Evolutionary conservation across 2,329 filamentous ascomycete genomes (phyloP).

Genomic region (Emmonsiellopsis sp.): DNA sequence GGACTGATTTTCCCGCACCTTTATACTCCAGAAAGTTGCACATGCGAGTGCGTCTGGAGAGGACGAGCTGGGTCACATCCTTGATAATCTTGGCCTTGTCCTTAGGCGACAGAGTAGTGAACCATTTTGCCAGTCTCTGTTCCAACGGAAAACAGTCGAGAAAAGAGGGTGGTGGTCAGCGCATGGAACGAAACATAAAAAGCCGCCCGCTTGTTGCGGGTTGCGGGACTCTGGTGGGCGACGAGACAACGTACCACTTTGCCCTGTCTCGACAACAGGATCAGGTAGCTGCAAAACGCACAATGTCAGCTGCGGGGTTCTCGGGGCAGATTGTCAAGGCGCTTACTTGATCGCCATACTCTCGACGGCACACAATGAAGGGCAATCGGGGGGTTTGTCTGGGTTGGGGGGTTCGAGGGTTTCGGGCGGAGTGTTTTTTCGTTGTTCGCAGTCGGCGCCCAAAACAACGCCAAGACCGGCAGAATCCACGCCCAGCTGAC

Average conservation of each 20-base stretch:
- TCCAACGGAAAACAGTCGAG: neutral
- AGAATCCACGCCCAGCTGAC: too few relatives aligned
- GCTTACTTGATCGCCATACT: conserved; percentile 48
- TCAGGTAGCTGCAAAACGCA: conserved; percentile 64
- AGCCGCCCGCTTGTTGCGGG: conserved; percentile 16
- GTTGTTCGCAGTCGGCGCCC: neutral
- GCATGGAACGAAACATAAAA: neutral
- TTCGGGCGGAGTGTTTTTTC: neutral
- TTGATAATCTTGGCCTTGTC: conserved; percentile 99
- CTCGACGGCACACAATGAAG: conserved; percentile 3
- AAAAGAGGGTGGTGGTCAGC: conserved; percentile 9
- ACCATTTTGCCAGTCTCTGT: conserved; percentile 98
- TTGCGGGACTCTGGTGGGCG: conserved; percentile 28
- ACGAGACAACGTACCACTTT: conserved; percentile 74
- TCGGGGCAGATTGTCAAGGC: neutral
- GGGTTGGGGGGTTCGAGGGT: neutral
- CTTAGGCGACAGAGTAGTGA: conserved; percentile 91
- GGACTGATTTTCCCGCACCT: conserved; percentile 44
- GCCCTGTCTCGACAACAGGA: conserved; percentile 93
- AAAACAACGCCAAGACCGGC: too few relatives aligned
- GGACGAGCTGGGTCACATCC: conserved; percentile 94
- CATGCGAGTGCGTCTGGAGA: conserved; percentile 94
- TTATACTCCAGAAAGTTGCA: conserved; percentile 99
- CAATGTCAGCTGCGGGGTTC: neutral
- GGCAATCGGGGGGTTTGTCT: conserved; percentile 2